Percentiles rank a stretch among this genome's conserved stretches.
Evolutionary conservation across 2,329 filamentous ascomycete genomes (phyloP).

Genomic region (Epicoccum sorghinum): DNA sequence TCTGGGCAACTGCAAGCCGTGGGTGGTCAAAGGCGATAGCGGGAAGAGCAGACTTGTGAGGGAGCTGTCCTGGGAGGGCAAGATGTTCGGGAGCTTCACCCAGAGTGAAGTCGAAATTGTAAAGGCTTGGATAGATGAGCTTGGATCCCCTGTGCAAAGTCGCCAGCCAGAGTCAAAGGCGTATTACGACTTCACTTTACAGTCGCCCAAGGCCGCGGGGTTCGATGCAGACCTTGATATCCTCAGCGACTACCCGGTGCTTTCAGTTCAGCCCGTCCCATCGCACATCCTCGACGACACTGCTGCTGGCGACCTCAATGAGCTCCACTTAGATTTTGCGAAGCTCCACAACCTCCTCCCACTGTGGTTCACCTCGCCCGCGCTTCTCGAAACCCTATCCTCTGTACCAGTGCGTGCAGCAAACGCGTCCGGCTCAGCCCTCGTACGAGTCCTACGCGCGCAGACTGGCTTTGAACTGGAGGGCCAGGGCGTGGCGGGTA

Average conservation of each 20-base stretch:
- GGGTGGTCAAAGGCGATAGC: conserved; percentile 52
- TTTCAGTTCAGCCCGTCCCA: background rate
- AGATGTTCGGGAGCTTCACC: conserved; percentile 60
- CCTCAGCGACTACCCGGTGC: conserved; percentile 1
- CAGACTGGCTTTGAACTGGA: conserved; percentile 50
- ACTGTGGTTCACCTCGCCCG: conserved; percentile 48
- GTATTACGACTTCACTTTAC: conserved; percentile 31
- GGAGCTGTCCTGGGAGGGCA: conserved; percentile 54
- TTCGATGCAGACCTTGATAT: background rate
- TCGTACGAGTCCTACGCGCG: conserved; percentile 49
- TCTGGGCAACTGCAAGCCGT: conserved; percentile 47
- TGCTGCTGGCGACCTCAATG: background rate
- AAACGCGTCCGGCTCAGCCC: conserved; percentile 38
- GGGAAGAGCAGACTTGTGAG: conserved; percentile 50
- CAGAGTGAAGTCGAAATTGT: conserved; percentile 49
- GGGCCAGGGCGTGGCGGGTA: conserved; percentile 46
- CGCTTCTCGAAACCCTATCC: conserved; percentile 48
- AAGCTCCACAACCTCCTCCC: conserved; percentile 38
- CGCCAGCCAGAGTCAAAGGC: conserved; percentile 11
- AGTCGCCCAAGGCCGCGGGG: background rate
- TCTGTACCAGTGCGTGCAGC: conserved; percentile 46
- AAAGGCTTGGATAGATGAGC: conserved; percentile 49
- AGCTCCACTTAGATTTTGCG: background rate
- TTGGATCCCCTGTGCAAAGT: conserved; percentile 21
- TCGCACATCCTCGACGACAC: too few species aligned